phyloP scores from a whole-genome alignment of 352 stramenopile genomes.

The Phytopythium boreale region DNA sequence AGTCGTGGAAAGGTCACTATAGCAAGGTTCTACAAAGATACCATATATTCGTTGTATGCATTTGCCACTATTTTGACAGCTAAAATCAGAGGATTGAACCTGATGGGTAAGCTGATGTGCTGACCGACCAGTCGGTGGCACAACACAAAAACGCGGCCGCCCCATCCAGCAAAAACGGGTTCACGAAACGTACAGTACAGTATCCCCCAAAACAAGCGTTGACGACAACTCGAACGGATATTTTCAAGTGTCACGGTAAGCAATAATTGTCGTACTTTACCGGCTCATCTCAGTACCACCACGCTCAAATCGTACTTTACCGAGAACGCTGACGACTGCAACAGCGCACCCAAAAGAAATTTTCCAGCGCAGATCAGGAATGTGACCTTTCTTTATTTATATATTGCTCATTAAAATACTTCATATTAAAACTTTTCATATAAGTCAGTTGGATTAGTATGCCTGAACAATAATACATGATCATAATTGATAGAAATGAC shows the following conservation, averaged over 20 bases:
- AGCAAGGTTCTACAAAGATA: not conserved
- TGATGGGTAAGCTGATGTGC: not conserved
- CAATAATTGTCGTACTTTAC: not conserved
- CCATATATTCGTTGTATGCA: not conserved
- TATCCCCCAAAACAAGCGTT: too few species aligned
- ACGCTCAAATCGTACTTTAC: not conserved
- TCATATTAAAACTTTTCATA: too few species aligned
- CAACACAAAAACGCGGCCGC: not conserved
- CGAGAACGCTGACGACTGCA: not conserved
- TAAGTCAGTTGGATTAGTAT: too few species aligned
- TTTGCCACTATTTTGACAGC: too few species aligned
- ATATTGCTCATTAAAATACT: too few species aligned
- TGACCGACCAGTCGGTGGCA: not conserved
- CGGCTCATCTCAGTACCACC: not conserved
- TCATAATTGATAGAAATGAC: too few species aligned
- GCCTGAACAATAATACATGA: too few species aligned
- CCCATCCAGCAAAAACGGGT: too few species aligned
- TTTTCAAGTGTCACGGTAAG: too few species aligned
- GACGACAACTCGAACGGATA: too few species aligned
- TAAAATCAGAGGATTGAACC: too few species aligned
- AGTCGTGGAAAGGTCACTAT: not conserved
- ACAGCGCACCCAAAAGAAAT: not conserved
- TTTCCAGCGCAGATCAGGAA: not conserved
- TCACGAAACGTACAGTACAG: not conserved
- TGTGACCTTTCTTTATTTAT: not conserved